Evolutionary conservation across 2,329 filamentous ascomycete species (phyloP), one percentile per base, ranked within the genome.

Genomic region (Pezicula rhizophila): DNA sequence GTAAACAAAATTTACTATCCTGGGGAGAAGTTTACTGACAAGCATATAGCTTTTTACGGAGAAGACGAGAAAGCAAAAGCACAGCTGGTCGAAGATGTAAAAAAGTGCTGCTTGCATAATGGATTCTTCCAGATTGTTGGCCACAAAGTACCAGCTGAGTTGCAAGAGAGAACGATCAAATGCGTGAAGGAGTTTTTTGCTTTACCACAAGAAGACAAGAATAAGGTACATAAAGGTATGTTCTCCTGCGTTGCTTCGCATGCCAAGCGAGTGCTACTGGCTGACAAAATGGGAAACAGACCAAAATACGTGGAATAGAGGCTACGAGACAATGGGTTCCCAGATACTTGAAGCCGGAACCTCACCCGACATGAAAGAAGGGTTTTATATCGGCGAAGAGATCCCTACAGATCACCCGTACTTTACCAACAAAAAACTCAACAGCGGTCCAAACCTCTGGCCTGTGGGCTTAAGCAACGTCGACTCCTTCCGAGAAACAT

Each of bases 121-220:
- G 75, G 75, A 5, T 78, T 78, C 60, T 77, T 79, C 63, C 74
- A 77, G 54, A 69, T 78, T 38, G 61, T 66, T 12, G 70, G 70
- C 12, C 74, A 78, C 52, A 60, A 66, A 4, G 63, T 78, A 2
- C 58, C 69, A 2, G 54, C 63, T 2, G 52, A 60, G 3, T 58
- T 73, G n/a, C 73, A 72, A 52, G 52, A 66, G 5, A 57, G 57
- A 1, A 66, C 70, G 1, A 64, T 77, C 49, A 49, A 65, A 12
- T 64, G 64, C 3, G 62, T 68, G 11, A 68, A 70, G 56, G 62
- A 60, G 14, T 66, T 79, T 52, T 79, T 80, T 55, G 57, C 61
- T 2, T 68, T 78, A 8, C 67, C 72, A 0, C 51, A 68, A 4
- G 68, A 71, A 39, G 68, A 70, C 42, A 77, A 77, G 60, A 60